Percentiles rank a stretch among this genome's conserved stretches.
phyloP scores from a whole-genome alignment of 2,329 filamentous ascomycete species.

The Ophiostoma himal-ulmi region DNA sequence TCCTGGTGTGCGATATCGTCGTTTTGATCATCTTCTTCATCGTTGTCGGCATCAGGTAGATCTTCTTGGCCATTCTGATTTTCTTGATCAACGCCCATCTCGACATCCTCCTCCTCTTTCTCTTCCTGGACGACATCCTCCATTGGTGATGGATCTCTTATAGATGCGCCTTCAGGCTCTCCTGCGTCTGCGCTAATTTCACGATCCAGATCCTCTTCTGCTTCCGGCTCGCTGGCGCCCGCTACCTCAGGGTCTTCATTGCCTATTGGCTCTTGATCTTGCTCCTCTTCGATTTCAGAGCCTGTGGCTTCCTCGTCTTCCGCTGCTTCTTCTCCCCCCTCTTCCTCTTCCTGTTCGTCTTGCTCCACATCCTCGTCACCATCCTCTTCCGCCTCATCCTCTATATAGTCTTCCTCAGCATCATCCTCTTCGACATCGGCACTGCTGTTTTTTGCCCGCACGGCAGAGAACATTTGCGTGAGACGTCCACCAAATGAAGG shows the following conservation, averaged over 20 bases:
- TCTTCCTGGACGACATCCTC: constrained; percentile 17
- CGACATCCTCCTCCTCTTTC: background rate
- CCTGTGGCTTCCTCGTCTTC: constrained; percentile 19
- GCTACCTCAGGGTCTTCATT: background rate
- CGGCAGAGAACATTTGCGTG: constrained; percentile 28
- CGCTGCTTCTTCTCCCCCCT: background rate
- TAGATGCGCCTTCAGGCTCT: background rate
- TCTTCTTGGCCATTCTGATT: background rate
- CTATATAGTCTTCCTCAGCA: background rate
- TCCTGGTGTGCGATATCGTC: background rate
- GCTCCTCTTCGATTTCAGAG: background rate
- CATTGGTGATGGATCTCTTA: background rate
- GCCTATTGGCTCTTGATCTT: background rate
- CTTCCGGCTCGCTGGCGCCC: constrained; percentile 16
- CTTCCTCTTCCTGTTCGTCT: constrained; percentile 18
- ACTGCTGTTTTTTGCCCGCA: background rate
- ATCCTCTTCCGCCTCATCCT: constrained; percentile 8
- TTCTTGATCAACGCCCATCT: background rate
- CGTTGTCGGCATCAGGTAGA: background rate
- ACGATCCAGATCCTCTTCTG: constrained; percentile 19
- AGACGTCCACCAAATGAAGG: constrained; percentile 28
- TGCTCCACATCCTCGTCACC: constrained; percentile 24
- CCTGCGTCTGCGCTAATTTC: background rate
- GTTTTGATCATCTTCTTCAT: constrained; percentile 13
- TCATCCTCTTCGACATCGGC: constrained; percentile 1